Percentiles rank a stretch among this genome's conserved stretches.
Evolutionary conservation across 371 early-diverging fungal genomes (phyloP).

Genomic region (Conidiobolus incongruus): DNA sequence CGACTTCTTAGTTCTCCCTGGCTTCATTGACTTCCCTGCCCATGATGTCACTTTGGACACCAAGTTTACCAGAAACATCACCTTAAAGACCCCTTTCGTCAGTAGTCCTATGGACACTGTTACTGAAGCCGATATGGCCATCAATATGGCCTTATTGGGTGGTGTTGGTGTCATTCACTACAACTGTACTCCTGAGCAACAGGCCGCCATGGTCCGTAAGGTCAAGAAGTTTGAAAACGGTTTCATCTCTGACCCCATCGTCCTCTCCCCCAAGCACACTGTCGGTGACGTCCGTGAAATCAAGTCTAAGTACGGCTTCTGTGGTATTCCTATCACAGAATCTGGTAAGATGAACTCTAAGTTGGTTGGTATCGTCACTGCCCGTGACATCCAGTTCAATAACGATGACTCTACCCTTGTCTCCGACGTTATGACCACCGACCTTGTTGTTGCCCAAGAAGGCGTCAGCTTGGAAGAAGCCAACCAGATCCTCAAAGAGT

Average conservation of each 20-base stretch:
- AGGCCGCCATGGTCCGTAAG: constrained; percentile 89
- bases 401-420: constrained; percentile 26
- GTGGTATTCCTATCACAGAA: constrained; percentile 91
- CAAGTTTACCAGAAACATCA: constrained; percentile 67
- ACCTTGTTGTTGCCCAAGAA: constrained; percentile 60
- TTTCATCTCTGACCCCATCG: constrained; percentile 85
- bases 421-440: constrained; percentile 71
- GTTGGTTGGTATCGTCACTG: constrained; percentile 87
- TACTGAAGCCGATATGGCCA: constrained; percentile 91
- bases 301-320: constrained; percentile 75
- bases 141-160: constrained; percentile 85
- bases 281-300: constrained; percentile 70
- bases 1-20: constrained; percentile 90
- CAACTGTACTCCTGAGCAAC: constrained; percentile 88
- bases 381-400: constrained; percentile 88
- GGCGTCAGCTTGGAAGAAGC: constrained; percentile 80
- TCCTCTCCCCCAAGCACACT: constrained; percentile 59
- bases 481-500: constrained; percentile 60
- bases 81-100: constrained; percentile 77
- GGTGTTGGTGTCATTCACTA: constrained; percentile 94
- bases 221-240: constrained; percentile 97
- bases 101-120: constrained; percentile 96
- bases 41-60: constrained; percentile 47
- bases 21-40: constrained; percentile 84
- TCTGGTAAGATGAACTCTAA: constrained; percentile 69